Evolutionary conservation across 2,329 filamentous ascomycete species (phyloP).

Genomic region (Xylogone sp.): DNA sequence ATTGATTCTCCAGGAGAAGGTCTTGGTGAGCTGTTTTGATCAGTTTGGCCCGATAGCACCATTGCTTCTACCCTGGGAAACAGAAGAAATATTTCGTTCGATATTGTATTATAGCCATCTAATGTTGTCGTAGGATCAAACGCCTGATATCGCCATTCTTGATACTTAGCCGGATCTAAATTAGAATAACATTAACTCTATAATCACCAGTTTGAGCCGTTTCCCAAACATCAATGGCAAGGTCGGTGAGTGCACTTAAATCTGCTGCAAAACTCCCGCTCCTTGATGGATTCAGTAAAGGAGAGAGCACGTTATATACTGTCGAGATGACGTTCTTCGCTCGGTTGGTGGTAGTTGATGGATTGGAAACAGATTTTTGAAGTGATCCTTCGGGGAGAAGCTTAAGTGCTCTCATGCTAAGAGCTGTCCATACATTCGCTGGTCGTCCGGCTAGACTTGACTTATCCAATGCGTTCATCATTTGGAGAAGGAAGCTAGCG

Average conservation of each 20-base stretch:
- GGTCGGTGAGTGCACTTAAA: slow-evolving; percentile 6
- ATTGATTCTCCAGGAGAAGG: not conserved
- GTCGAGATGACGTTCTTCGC: slow-evolving; percentile 6
- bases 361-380: not conserved
- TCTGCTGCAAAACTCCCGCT: slow-evolving; percentile 4
- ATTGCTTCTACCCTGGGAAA: not conserved
- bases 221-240: slow-evolving; percentile 11
- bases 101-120: not conserved
- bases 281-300: slow-evolving; percentile 7
- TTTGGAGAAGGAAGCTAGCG: slow-evolving; percentile 4
- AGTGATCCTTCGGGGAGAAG: not conserved
- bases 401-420: slow-evolving; percentile 12
- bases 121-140: slow-evolving; percentile 7
- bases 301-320: slow-evolving; percentile 3
- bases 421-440: slow-evolving; percentile 13
- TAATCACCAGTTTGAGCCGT: slow-evolving; percentile 7
- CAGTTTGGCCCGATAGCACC: not conserved
- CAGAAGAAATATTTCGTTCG: not conserved
- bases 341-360: slow-evolving; percentile 1
- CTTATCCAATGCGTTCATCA: slow-evolving; percentile 7
- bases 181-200: slow-evolving; percentile 4
- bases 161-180: slow-evolving; percentile 6
- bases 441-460: slow-evolving; percentile 5
- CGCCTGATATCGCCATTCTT: slow-evolving; percentile 11
- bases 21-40: not conserved